Evolutionary conservation across 129 eudicot genomes (phyloP), one percentile per base, ranked within the genome.

Genomic region (Ambrosia trifida): DNA sequence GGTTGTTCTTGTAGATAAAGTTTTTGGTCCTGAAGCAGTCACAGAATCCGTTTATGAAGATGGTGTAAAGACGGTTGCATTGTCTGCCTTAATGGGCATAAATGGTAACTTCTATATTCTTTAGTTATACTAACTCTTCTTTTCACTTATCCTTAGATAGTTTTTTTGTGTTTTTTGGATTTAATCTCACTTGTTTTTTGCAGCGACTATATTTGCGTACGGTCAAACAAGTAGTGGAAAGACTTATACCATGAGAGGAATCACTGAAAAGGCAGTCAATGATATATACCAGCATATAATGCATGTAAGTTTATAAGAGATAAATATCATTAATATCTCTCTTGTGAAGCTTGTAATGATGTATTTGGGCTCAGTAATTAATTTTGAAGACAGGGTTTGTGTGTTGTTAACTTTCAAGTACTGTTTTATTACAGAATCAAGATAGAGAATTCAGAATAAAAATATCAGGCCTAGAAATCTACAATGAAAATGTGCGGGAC

Each of bases 171-270:
- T 68, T 64, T 58, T 46, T 50, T 28, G 9, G 36, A 69, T 63
- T 56, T 64, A 30, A 46, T 8, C 6, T 52, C 19, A 57, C 68
- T 20, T 70, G 53, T 30, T 45, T 63, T 82, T 80, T 24, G 28
- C 92, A 94, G 99, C 99, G 72, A 90, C 97, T 30, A 90, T 94
- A 67, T 94, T 94, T 85, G 99, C 97, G 16, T 95, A 95, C 70
- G 99, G 99, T 32, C 99, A 95, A 83, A 90, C 99, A 41, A 95
- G 99, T 78, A 95, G 99, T 64, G 98, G 98, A 51, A 93, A 93
- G 64, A 93, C 98, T 18, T 95, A 80, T 75, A 94, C 98, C 17
- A 94, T 95, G 99, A 68, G 91, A 85, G 97, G 99, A 81, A 88
- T 95, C 46, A 95, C 97, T 3, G 99, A 95, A 79, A 87, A 95